Conservation (phyloP, 805 yeast species). For the Yamadazyma laniorum region DNA sequence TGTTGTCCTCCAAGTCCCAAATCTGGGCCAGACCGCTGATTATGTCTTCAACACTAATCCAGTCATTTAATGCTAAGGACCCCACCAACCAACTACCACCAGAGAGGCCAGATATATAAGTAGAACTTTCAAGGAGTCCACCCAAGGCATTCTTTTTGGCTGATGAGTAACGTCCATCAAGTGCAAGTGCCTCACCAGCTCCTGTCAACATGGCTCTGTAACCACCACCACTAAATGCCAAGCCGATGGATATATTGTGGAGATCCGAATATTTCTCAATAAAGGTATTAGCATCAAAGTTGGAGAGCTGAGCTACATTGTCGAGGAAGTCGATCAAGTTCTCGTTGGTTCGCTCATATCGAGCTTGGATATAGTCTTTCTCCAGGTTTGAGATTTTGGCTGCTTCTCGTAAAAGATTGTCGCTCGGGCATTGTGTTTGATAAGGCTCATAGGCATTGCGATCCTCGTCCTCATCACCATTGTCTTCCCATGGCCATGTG, state of each 20-base stretch:
- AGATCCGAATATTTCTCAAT: conserved; percentile 19
- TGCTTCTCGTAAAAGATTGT: conserved; percentile 28
- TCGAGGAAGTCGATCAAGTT: conserved; percentile 27
- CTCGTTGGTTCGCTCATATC: conserved; percentile 30
- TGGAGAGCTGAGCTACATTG: conserved; percentile 27
- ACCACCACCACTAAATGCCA: conserved; percentile 31
- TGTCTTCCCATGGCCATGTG: conserved; percentile 14
- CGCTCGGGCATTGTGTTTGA: conserved; percentile 29
- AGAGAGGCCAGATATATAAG: conserved; percentile 39
- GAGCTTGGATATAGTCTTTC: conserved; percentile 21
- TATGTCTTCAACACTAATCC: conserved; percentile 32
- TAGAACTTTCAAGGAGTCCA: conserved; percentile 39
- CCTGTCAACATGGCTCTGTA: conserved; percentile 41
- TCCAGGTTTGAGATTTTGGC: conserved; percentile 23
- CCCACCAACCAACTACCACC: conserved; percentile 45
- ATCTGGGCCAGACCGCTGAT: conserved; percentile 30
- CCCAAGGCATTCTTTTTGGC: conserved; percentile 33
- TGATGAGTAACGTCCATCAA: conserved; percentile 34
- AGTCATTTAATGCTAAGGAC: conserved; percentile 35
- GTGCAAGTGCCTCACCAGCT: conserved; percentile 42
- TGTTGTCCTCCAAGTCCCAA: conserved; percentile 68
- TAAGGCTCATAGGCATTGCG: conserved; percentile 31
- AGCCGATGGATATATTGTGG: conserved; percentile 27
- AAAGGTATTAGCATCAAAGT: conserved; percentile 32
- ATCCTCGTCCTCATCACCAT: conserved; percentile 8